Base-by-base conservation (phyloP, 2,329 filamentous ascomycete genomes). In the Trichoderma harzianum region DNA sequence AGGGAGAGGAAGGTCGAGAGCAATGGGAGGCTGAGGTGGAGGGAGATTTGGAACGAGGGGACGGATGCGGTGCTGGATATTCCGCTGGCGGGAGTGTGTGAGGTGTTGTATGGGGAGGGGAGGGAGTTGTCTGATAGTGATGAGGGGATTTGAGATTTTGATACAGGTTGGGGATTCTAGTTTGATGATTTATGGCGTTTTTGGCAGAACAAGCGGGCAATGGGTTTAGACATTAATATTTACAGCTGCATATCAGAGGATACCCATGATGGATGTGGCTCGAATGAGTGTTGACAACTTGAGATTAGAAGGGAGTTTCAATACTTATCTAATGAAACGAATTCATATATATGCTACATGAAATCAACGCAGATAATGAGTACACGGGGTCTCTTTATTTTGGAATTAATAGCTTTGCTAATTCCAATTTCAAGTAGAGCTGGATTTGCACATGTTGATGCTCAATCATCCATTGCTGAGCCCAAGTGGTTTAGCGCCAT, bases 1-100 rank as follows among this genome's bases (percentile, higher is more conserved):
- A 78, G 81, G 72, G 80, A 82, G 78, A 77, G 80, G 76, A 77
- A 82, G 75, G 74, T 79, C 67, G 76, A 80, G 39, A 80, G 80
- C 53, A 78, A 78, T 34, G 84, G 82, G 47, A 77, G 74, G 71
- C 76, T 87, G 74, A 88, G 94, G 78, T 98, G 96, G 95, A 90
- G 87, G 78, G 87, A 86, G 72, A 86, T 97, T 21, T 99, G 96
- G 96, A 94, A 90, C 78, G 91, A 93, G 76, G 94, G 96, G 21
- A 99, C 96, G 0, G 96, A 99, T 85, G 96, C 94, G 1, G 96
- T 98, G 8, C 93, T 99, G 93, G 96, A 99, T 83, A 91, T 99
- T 63, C 96, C 96, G 8, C 88, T 98, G 75, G 95, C 94, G 11
- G 96, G 95, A 0, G 95, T 98, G 2, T 98, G 95, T 79, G 95